phyloP scores from a whole-genome alignment of 2,329 filamentous ascomycete species.

The Calonectria hongkongensis region DNA sequence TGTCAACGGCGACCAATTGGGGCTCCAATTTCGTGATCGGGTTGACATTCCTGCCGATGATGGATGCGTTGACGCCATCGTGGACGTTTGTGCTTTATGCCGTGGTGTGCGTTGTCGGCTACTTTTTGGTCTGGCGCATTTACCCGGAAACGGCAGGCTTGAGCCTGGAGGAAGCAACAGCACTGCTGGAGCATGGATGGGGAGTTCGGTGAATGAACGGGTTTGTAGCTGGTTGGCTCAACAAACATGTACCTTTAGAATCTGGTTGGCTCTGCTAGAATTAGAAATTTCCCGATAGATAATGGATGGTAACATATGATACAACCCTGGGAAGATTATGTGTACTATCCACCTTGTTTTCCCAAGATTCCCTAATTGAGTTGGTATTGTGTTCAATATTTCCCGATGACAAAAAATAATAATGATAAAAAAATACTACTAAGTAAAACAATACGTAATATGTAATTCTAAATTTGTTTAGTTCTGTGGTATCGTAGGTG shows the following conservation, averaged over 20 bases:
- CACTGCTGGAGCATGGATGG: constrained; percentile 83
- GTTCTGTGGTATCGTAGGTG: too few species aligned
- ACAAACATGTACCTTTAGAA: constrained; percentile 22
- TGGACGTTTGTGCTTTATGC: constrained; percentile 91
- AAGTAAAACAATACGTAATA: too few species aligned
- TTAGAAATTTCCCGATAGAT: constrained; percentile 24
- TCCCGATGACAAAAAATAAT: too few species aligned
- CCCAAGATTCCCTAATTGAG: too few species aligned
- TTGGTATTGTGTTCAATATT: too few species aligned
- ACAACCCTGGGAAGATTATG: too few species aligned
- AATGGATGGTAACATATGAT: neutral
- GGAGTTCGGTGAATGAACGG: constrained; percentile 72
- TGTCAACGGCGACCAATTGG: constrained; percentile 91
- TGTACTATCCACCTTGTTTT: too few species aligned
- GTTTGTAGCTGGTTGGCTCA: constrained; percentile 8
- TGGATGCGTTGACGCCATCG: constrained; percentile 82
- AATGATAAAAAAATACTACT: too few species aligned
- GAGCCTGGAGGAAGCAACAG: constrained; percentile 86
- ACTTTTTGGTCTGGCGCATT: constrained; percentile 80
- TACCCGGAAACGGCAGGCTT: constrained; percentile 93
- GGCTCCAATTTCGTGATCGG: constrained; percentile 89
- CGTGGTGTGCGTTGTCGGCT: constrained; percentile 80
- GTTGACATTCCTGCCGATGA: constrained; percentile 90
- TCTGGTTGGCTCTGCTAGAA: constrained; percentile 1
- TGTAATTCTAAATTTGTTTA: too few species aligned